Conservation (phyloP, 2,329 filamentous ascomycete species). For the Fusarium heterosporum region DNA sequence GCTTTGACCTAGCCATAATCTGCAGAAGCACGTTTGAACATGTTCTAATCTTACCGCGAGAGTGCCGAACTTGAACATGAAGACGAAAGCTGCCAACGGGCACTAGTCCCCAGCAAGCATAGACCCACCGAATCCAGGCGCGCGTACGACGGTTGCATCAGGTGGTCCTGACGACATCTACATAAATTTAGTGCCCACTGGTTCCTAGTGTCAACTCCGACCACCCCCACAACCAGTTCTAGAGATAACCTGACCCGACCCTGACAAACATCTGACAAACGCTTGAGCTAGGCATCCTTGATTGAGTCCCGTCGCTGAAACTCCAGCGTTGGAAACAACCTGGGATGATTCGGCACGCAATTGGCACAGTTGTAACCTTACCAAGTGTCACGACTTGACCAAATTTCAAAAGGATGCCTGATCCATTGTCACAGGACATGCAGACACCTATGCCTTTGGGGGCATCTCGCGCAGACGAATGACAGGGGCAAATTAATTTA, state of each 20-base stretch:
- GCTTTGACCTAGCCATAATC: neutral
- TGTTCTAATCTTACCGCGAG: neutral
- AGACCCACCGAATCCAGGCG: neutral
- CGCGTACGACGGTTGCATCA: neutral
- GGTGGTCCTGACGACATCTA: neutral
- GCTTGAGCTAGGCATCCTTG: neutral
- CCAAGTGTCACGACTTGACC: neutral
- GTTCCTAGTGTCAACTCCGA: neutral
- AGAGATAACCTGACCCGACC: neutral
- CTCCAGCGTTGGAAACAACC: neutral
- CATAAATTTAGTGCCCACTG: neutral
- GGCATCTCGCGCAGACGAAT: neutral
- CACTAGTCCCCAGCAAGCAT: neutral
- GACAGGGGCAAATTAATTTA: slow-evolving; percentile 1
- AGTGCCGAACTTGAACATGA: neutral
- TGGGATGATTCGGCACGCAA: neutral
- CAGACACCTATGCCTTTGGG: no score
- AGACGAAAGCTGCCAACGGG: neutral
- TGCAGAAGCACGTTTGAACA: neutral
- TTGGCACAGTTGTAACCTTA: neutral
- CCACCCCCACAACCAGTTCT: neutral
- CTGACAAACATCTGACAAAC: neutral
- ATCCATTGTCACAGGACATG: neutral
- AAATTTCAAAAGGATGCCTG: neutral
- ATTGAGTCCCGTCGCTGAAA: neutral